Evolutionary conservation across 2,329 filamentous ascomycete genomes (phyloP).

Genomic region (Biscogniauxia marginata): DNA sequence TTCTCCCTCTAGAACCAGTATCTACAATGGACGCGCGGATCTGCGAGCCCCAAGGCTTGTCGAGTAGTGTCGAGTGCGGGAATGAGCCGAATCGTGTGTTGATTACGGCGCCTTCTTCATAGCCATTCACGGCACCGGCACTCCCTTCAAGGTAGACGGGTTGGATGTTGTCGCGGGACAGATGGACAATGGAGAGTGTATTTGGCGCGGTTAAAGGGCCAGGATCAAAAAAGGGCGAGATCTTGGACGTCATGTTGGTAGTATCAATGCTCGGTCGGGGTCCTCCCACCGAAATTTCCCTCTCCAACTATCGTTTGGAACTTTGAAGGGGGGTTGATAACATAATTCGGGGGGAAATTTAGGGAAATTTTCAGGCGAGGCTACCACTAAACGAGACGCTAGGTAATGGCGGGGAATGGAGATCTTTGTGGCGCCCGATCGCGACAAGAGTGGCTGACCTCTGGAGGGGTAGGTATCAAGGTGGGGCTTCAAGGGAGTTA

Average conservation of each 20-base stretch:
- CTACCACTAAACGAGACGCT: neutral
- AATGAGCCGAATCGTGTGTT: conserved; percentile 96
- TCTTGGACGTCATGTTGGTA: conserved; percentile 1
- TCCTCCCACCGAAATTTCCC: too few relatives aligned
- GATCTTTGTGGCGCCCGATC: neutral
- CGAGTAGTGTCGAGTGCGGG: conserved; percentile 74
- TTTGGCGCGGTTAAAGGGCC: conserved; percentile 60
- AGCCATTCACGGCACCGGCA: conserved; percentile 65
- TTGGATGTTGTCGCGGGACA: conserved; percentile 82
- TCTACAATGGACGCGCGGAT: conserved; percentile 87
- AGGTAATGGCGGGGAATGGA: neutral
- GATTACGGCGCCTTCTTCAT: conserved; percentile 73
- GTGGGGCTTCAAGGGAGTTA: too few relatives aligned
- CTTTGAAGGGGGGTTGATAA: neutral
- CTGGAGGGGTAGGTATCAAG: neutral
- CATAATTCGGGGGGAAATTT: neutral
- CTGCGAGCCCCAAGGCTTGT: conserved; percentile 86
- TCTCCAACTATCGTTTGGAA: neutral
- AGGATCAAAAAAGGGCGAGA: conserved; percentile 78
- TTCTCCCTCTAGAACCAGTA: conserved; percentile 82
- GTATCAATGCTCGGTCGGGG: too few relatives aligned
- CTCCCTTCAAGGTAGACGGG: conserved; percentile 68
- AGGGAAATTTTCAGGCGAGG: neutral
- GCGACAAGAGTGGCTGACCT: neutral
- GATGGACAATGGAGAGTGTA: conserved; percentile 77